Evolutionary conservation across 768 basidiomycete genomes (phyloP).

Genomic region (Mycena maculata): DNA sequence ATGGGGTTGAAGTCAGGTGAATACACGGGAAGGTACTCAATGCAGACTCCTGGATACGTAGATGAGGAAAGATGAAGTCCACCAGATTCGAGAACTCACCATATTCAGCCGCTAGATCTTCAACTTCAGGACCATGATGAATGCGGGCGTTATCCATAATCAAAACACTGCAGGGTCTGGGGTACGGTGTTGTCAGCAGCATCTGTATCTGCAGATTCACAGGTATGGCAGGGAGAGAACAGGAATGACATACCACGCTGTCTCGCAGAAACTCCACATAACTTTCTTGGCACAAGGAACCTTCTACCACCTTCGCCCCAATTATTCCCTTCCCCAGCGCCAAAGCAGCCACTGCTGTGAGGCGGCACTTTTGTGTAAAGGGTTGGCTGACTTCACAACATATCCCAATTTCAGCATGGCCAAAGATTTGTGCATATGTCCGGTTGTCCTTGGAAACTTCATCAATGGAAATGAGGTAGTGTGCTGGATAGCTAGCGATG

Average conservation of each 20-base stretch:
- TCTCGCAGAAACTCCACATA: conserved; percentile 6
- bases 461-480: conserved; percentile 27
- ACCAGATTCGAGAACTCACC: background rate
- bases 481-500: conserved; percentile 36
- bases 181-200: conserved; percentile 5
- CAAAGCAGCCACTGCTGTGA: background rate
- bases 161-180: background rate
- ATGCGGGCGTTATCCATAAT: background rate
- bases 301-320: background rate
- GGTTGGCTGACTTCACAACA: background rate
- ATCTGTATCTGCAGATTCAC: background rate
- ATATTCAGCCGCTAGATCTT: background rate
- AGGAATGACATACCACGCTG: background rate
- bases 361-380: background rate
- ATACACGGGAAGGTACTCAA: background rate
- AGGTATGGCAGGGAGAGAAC: background rate
- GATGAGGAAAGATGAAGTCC: background rate
- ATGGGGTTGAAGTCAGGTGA: background rate
- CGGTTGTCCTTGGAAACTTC: background rate
- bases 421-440: background rate
- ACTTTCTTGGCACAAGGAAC: background rate
- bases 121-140: conserved; percentile 2
- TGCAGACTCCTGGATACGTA: background rate
- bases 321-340: background rate
- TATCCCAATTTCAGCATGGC: background rate